A percentile compares a stretch with the other conserved stretches of the same genome.
Conservation (phyloP, 2,329 filamentous ascomycete genomes). For the Pezicula carpinea region DNA sequence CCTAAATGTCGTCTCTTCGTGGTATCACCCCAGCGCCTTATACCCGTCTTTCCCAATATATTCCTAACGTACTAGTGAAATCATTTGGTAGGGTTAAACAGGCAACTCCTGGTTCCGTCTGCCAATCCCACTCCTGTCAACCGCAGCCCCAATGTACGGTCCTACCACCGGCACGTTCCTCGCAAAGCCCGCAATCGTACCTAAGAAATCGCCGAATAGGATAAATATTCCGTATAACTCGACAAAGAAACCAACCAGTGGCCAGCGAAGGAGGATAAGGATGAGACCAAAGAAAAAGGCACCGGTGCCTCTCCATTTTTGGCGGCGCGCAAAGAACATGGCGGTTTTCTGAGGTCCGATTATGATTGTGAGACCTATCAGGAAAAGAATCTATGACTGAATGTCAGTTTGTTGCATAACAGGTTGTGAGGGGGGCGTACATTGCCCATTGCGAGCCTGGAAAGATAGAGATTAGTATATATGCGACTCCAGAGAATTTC, state of each 20-base stretch:
- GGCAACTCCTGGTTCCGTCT: constrained; percentile 73
- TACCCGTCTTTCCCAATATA: no score
- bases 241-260: constrained; percentile 82
- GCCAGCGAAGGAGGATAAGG: constrained; percentile 86
- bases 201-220: constrained; percentile 93
- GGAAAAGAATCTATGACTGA: constrained; percentile 77
- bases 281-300: constrained; percentile 81
- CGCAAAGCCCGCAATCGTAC: constrained; percentile 85
- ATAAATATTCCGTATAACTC: constrained; percentile 92
- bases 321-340: constrained; percentile 87
- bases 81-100: no score
- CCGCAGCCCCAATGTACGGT: constrained; percentile 71
- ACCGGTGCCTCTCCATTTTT: constrained; percentile 87
- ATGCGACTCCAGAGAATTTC: not conserved
- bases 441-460: constrained; percentile 94
- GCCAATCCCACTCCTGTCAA: constrained; percentile 67
- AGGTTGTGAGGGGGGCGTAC: constrained; percentile 11
- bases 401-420: constrained; percentile 8
- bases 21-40: no score
- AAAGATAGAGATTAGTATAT: constrained; percentile 4
- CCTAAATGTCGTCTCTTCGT: no score
- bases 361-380: constrained; percentile 92
- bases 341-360: constrained; percentile 90
- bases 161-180: constrained; percentile 81
- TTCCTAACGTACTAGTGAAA: no score